phyloP scores from a whole-genome alignment of 1,139 yeast genomes.

The Pichia cactophila region DNA sequence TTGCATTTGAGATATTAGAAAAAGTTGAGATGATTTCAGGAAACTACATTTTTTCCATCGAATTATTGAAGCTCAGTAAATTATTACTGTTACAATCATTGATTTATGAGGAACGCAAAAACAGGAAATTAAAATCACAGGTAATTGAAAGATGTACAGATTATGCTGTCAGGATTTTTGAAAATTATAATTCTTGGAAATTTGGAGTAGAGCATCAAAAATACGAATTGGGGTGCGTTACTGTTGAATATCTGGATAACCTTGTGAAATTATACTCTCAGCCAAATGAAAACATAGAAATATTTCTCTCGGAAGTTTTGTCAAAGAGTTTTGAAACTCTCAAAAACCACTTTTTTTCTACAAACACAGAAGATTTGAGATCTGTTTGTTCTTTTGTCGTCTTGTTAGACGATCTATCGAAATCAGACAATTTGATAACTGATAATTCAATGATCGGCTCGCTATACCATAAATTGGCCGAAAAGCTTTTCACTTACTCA shows the following conservation, averaged over 20 bases:
- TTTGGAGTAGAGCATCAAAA: conserved; percentile 51
- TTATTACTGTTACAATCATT: conserved; percentile 50
- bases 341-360: conserved; percentile 48
- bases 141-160: conserved; percentile 49
- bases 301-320: conserved; percentile 37
- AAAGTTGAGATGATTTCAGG: conserved; percentile 69
- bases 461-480: conserved; percentile 34
- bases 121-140: conserved; percentile 42
- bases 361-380: conserved; percentile 45
- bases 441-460: conserved; percentile 1
- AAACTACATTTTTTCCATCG: conserved; percentile 54
- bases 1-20: conserved; percentile 56
- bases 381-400: conserved; percentile 50
- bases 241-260: conserved; percentile 49
- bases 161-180: conserved; percentile 62
- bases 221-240: conserved; percentile 51
- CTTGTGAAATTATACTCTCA: conserved; percentile 35
- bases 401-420: conserved; percentile 42
- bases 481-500: conserved; percentile 36
- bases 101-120: conserved; percentile 27
- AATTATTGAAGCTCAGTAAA: conserved; percentile 48
- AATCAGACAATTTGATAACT: neutral
- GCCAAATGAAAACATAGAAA: neutral
- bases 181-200: conserved; percentile 66
- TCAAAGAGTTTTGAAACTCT: conserved; percentile 44